Base-by-base conservation (phyloP, 2,329 filamentous ascomycete genomes). In the Aspergillus sp. region DNA sequence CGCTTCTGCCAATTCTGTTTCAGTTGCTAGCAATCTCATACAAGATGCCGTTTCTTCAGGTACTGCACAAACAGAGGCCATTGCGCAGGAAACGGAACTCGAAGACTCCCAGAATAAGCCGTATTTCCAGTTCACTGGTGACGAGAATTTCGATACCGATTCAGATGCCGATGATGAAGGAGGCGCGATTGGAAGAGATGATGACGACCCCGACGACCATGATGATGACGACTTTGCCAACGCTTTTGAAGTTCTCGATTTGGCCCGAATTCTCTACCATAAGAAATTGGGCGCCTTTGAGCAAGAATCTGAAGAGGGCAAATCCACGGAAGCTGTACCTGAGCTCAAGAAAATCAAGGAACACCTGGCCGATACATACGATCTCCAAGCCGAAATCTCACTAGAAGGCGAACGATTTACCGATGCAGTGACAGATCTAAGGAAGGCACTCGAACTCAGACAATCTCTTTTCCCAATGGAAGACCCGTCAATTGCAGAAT, bases 341-440 rank as follows among this genome's bases (percentile, higher is more conserved):
- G 74, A 79, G 62, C 68, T 76, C 19, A 79, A 82, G 63, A 86
- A 90, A 60, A 81, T 93, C 69, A 93, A 92, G 75, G 91, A 96
- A 75, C 87, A 91, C 56, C 84, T 98, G 35, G 91, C 91, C 60
- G 95, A 99, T 71, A 96, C 91, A 8, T 91, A 97, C 73, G 93
- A 97, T 72, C 84, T 96, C 56, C 89, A 98, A 61, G 90, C 93
- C 9, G 95, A 99, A 76, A 97, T 99, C 61, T 96, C 90, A n/a
- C 82, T 99, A 27, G 95, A 99, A 78, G 96, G 95, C 66, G 95
- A 98, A 77, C 88, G 90, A 79, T 99, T 96, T 71, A 82, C 85
- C 43, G 88, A 91, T 64, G 93, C 95, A n/a, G 90, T 96, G 53
- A 83, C 86, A 47, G 95, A 99, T 75, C 86, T 91, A 52, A 87